Evolutionary conservation across 805 yeast species (phyloP).

Genomic region (Kuraishia capsulata): DNA sequence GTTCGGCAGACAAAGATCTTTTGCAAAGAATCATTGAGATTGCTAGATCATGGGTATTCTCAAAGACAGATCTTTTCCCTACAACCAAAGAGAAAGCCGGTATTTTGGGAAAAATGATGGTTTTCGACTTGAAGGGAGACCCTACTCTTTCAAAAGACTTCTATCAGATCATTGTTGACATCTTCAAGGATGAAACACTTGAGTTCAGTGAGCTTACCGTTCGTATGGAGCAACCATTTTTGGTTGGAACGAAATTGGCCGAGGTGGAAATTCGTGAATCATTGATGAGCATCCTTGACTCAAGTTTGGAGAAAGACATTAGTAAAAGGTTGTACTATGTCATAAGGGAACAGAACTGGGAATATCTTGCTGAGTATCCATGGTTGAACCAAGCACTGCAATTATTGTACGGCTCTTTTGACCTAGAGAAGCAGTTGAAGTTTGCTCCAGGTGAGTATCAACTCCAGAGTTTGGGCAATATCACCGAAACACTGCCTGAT

Average conservation of each 20-base stretch:
- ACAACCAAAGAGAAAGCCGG: slow-evolving; percentile 96
- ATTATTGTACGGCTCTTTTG: slow-evolving; percentile 71
- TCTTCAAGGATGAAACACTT: slow-evolving; percentile 72
- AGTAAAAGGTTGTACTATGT: slow-evolving; percentile 77
- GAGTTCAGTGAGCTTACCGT: slow-evolving; percentile 84
- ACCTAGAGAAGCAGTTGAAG: slow-evolving; percentile 34
- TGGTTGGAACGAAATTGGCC: slow-evolving; percentile 83
- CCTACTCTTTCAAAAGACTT: slow-evolving; percentile 67
- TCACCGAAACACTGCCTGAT: slow-evolving; percentile 10
- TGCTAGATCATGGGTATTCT: slow-evolving; percentile 85
- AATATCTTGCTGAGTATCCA: slow-evolving; percentile 80
- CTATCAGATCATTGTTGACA: slow-evolving; percentile 78
- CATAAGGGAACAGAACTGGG: slow-evolving; percentile 97
- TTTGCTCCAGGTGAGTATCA: slow-evolving; percentile 39
- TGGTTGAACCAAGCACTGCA: slow-evolving; percentile 95
- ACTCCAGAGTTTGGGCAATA: slow-evolving; percentile 42
- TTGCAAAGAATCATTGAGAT: slow-evolving; percentile 66
- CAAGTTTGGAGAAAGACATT: slow-evolving; percentile 69
- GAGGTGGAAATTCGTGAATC: slow-evolving; percentile 67
- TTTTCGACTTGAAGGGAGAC: slow-evolving; percentile 84
- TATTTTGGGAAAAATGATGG: slow-evolving; percentile 84
- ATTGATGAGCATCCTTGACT: slow-evolving; percentile 71
- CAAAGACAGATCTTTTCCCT: slow-evolving; percentile 77
- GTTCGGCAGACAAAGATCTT: slow-evolving; percentile 71
- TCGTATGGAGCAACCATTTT: slow-evolving; percentile 91